Base-by-base conservation (phyloP, 768 basidiomycete genomes). In the Cystobasidium tubakii region DNA sequence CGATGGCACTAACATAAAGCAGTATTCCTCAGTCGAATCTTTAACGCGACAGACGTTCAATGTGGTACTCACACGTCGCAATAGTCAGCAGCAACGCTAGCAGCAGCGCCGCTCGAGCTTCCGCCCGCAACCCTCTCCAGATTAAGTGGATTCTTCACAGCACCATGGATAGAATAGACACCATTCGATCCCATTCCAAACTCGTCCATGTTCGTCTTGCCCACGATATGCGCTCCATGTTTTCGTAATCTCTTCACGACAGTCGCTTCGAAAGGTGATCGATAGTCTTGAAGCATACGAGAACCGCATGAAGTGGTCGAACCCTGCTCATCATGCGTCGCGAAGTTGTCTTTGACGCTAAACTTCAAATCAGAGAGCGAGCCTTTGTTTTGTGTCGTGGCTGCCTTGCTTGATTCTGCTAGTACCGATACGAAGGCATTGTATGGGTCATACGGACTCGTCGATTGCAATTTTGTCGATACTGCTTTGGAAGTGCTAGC, bases 111-210 rank as follows among this genome's bases (percentile, higher is more conserved):
- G 0, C 96, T 94, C 0, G 92, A 95, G 77, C 91, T 94, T 0
- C 95, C 95, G 1, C 95, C 95, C 0, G 94, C 89, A 33, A 88
- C 89, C 60, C 91, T 83, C 1, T 72, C 34, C 1, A 77, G 77
- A 43, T 54, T 57, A 1, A 73, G 31, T 0, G 93, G 92, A 77
- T 97, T 97, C 19, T 88, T 77, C 4, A 92, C 90, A 0, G 89
- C 86, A 0, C 92, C 90, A 76, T 90, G 88, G 1, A 85, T 78
- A 0, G 90, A 87, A 77, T 92, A 85, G 4, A 86, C 81, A 79
- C 92, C 94, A 75, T 90, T 82, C 1, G 92, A 97, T 89, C 95
- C 95, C 95, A 98, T 98, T 0, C 95, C 95, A 81, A 98, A 98
- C 81, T 98, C 94, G 80, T 99, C 95, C 81, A 92, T 91, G 79